Conservation (phyloP, 441 rosid genomes). For the Syzygium syzygioides region DNA sequence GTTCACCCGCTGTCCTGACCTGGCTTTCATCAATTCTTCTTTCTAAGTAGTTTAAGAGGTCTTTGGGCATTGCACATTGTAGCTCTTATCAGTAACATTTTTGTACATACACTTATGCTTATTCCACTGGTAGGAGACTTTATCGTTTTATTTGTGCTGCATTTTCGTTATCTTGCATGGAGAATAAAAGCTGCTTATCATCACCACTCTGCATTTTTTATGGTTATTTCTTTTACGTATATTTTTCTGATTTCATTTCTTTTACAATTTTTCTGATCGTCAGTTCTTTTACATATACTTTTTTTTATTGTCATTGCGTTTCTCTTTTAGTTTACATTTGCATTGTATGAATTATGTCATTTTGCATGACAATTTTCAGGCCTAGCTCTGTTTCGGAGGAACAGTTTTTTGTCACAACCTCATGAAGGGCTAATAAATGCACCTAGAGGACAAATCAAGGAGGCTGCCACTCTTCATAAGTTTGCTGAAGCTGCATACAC, state of each 20-base stretch:
- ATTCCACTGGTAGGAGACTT: not conserved
- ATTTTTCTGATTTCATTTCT: not conserved
- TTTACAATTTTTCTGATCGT: not conserved
- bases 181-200: not conserved
- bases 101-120: not conserved
- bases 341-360: not conserved
- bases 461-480: constrained; percentile 59
- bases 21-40: not conserved
- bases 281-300: not conserved
- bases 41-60: not conserved
- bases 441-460: constrained; percentile 51
- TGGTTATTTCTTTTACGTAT: not conserved
- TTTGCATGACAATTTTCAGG: constrained; percentile 37
- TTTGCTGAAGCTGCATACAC: constrained; percentile 98
- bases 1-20: not conserved
- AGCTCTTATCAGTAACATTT: not conserved
- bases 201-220: not conserved
- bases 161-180: not conserved
- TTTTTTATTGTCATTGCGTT: not conserved
- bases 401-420: constrained; percentile 27
- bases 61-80: not conserved
- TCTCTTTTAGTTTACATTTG: not conserved
- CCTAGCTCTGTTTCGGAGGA: constrained; percentile 76
- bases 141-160: not conserved
- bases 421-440: constrained; percentile 49